Conservation (phyloP, 352 stramenopile genomes). For the Phytophthora tubulina region DNA sequence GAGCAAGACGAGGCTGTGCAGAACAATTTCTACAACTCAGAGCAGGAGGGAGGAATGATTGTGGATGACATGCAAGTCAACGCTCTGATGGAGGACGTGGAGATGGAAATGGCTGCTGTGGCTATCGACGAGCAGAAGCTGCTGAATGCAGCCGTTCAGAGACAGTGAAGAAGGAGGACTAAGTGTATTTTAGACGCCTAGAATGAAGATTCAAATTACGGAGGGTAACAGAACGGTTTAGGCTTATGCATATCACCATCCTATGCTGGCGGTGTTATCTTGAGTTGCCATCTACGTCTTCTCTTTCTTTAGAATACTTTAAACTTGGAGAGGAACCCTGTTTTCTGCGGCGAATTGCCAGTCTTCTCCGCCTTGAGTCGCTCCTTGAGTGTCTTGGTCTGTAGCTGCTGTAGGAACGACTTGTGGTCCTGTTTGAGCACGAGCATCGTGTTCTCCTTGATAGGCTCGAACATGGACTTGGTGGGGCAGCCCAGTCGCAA, state of each 20-base stretch:
- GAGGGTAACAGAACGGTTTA: slow-evolving; percentile 32
- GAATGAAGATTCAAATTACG: background rate
- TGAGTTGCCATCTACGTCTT: slow-evolving; percentile 6
- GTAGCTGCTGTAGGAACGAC: slow-evolving; percentile 74
- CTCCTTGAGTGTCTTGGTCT: slow-evolving; percentile 82
- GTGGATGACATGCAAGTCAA: slow-evolving; percentile 55
- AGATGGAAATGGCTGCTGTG: slow-evolving; percentile 76
- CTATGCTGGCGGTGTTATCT: slow-evolving; percentile 7
- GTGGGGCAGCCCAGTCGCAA: slow-evolving; percentile 81
- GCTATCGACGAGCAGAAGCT: slow-evolving; percentile 56
- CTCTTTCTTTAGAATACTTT: slow-evolving; percentile 57
- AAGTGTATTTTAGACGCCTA: slow-evolving; percentile 42
- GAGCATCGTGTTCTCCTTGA: slow-evolving; percentile 89
- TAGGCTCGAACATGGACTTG: slow-evolving; percentile 86
- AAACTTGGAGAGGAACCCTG: slow-evolving; percentile 80
- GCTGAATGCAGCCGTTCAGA: slow-evolving; percentile 32
- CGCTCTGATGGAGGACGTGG: slow-evolving; percentile 69
- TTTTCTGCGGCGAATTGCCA: slow-evolving; percentile 49
- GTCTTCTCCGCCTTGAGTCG: slow-evolving; percentile 72
- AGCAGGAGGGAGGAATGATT: slow-evolving; percentile 26
- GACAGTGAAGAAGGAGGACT: slow-evolving; percentile 16
- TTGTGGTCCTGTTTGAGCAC: slow-evolving; percentile 89
- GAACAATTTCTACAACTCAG: slow-evolving; percentile 52
- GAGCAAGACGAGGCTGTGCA: slow-evolving; percentile 43
- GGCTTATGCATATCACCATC: slow-evolving; percentile 29